Base-by-base conservation (phyloP, 1,284 basidiomycete species). In the Ceratobasidium sp. region DNA sequence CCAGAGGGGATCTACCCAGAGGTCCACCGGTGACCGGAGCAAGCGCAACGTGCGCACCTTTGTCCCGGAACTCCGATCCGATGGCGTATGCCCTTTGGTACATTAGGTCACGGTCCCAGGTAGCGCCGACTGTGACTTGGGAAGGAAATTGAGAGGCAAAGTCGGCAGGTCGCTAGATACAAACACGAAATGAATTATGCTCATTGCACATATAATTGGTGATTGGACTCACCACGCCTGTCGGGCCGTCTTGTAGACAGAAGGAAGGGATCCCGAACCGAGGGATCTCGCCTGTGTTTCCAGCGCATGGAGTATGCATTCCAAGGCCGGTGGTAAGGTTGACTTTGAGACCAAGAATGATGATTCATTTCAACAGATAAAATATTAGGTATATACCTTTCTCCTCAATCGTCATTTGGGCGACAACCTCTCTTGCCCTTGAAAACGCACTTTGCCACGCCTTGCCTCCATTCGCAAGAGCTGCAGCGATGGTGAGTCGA, bases 201-300 rank as follows among this genome's bases (percentile, higher is more conserved):
- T 28, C 14, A 30, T n/a, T 44, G 21, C 28, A 54, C 4, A 44
- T 38, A 23, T 21, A 9, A 26, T 11, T 26, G 30, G 23, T 35
- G 9, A 26, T 23, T 38, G 21, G 26, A 67, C 55, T 44, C 9
- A 64, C 85, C 38, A 88, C 83, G 41, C 86, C 87, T 16, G 85
- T 78, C 30, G 86, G 89, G 21, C 87, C 86, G 76, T 89, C 88
- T 81, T 88, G 77, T 80, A 81, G 79, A 79, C 92, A 94, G n/a
- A 93, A 80, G 13, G 89, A 89, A 1, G 89, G 88, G 43, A 83
- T 84, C 67, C 79, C 79, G 1, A 82, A 81, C 2, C 81, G 76
- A 7, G 80, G 77, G 6, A 84, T 80, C 43, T 80, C 58, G 7
- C 62, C 66, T 13, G 72, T 75, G 55, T 73, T 75, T 26, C 74